phyloP scores from a whole-genome alignment of 495 filamentous ascomycete species.

The Penicillium steckii region DNA sequence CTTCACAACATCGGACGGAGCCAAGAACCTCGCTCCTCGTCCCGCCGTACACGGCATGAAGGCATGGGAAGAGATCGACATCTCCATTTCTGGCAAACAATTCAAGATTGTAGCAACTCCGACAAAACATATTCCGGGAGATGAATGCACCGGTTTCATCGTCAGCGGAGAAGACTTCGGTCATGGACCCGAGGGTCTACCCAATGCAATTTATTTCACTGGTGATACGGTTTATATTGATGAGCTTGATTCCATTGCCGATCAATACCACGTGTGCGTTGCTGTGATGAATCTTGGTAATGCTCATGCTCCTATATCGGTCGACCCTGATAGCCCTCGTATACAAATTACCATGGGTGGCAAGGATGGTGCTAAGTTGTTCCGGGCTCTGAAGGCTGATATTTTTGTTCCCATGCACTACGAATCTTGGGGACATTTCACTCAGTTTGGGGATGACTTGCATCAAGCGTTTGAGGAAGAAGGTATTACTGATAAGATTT shows the following conservation, averaged over 20 bases:
- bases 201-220: slow-evolving; percentile 55
- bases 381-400: slow-evolving; percentile 43
- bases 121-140: slow-evolving; percentile 43
- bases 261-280: slow-evolving; percentile 19
- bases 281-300: slow-evolving; percentile 32
- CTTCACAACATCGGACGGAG: slow-evolving; percentile 50
- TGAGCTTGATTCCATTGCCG: slow-evolving; percentile 31
- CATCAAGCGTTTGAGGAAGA: slow-evolving; percentile 24
- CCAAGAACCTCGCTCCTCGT: slow-evolving; percentile 39
- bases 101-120: slow-evolving; percentile 43
- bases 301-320: slow-evolving; percentile 24
- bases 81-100: slow-evolving; percentile 21
- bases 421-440: slow-evolving; percentile 53
- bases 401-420: slow-evolving; percentile 53
- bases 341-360: slow-evolving; percentile 54
- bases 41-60: slow-evolving; percentile 42
- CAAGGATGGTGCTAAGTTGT: slow-evolving; percentile 38
- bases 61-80: slow-evolving; percentile 24
- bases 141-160: slow-evolving; percentile 51
- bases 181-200: slow-evolving; percentile 28
- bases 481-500: slow-evolving; percentile 24
- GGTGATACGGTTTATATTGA: slow-evolving; percentile 55
- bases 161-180: slow-evolving; percentile 41
- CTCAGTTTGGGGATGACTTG: slow-evolving; percentile 28
- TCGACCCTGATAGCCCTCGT: slow-evolving; percentile 11